Evolutionary conservation across 768 basidiomycete species (phyloP), one percentile per base, ranked within the genome.

Genomic region (Botryobasidium botryosum): DNA sequence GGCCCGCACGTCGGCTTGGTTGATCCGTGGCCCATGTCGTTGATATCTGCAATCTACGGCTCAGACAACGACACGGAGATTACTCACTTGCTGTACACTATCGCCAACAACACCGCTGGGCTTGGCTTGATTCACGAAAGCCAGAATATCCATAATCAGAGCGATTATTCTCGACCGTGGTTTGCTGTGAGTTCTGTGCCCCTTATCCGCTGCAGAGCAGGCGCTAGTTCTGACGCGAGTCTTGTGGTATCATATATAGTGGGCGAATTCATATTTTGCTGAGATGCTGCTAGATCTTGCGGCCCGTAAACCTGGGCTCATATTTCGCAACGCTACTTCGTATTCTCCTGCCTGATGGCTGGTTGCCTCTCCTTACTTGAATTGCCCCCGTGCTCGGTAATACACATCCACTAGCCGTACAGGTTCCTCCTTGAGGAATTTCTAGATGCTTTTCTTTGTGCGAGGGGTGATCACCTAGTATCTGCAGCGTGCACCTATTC

Each of bases 21-120:
- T 71, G 67, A 79, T 56, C 79, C 79, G 37, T 84, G 82, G 82
- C 82, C 81, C 2, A 85, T 85, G 82, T 78, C 80, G 20, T 77
- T 75, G 43, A 73, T 85, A 35, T 73, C 73, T 21, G 70, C 74
- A 13, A 77, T 83, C 47, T 83, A 74, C 55, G 77, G 80, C 2
- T 77, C 77, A 6, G 74, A 83, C 55, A 64, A 81, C 52, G 80
- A 84, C 53, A 56, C 61, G 15, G 80, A 81, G 51, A 84, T 85
- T 35, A 36, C 75, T 49, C 57, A 67, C 7, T 68, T 71, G 2
- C 57, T 85, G 18, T 79, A 79, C 49, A 62, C 66, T 50, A 70
- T 84, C 48, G 75, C 69, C 6, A 83, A 82, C 53, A 80, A 78
- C 57, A 83, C 82, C 0, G 68, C 68, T 17, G 75, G 76, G 2